Evolutionary conservation across 176 grass and related monocot species (phyloP).

Genomic region (Aegilops tauschii): DNA sequence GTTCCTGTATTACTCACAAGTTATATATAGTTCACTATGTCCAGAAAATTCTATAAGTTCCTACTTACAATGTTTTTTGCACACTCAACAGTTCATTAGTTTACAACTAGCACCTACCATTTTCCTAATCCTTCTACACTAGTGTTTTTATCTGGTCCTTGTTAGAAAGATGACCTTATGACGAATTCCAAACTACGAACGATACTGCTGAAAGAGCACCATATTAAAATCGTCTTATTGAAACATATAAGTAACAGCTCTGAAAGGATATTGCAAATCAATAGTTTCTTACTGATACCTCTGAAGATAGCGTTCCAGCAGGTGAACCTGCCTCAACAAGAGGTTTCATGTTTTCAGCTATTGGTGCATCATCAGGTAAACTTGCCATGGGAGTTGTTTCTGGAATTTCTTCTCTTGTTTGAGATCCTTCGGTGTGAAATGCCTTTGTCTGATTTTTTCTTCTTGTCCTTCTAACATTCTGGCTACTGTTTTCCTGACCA

Average conservation of each 20-base stretch:
- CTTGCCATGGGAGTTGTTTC: not conserved
- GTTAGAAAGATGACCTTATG: not conserved
- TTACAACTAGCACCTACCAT: not conserved
- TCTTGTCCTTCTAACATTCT: slow-evolving; percentile 19
- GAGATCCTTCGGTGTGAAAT: not conserved
- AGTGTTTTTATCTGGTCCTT: not conserved
- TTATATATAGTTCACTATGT: too few species aligned
- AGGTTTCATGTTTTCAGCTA: slow-evolving; percentile 9
- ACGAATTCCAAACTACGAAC: not conserved
- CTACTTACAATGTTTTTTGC: not conserved
- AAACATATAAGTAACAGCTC: not conserved
- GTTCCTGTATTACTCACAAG: not conserved
- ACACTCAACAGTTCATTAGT: not conserved
- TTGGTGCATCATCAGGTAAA: slow-evolving; percentile 7
- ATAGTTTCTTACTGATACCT: slow-evolving; percentile 11
- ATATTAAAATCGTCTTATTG: not conserved
- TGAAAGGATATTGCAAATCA: slow-evolving; percentile 1
- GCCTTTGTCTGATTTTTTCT: slow-evolving; percentile 5
- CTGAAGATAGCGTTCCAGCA: not conserved
- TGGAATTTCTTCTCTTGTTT: slow-evolving; percentile 22
- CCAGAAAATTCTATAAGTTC: not conserved
- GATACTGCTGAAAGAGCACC: not conserved
- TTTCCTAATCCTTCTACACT: not conserved
- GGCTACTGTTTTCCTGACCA: slow-evolving; percentile 7
- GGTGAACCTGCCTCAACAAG: slow-evolving; percentile 9